Percentiles rank a stretch among this genome's conserved stretches.
Evolutionary conservation across 345 rosid species (phyloP).

Genomic region (Gossypioides kirkii): DNA sequence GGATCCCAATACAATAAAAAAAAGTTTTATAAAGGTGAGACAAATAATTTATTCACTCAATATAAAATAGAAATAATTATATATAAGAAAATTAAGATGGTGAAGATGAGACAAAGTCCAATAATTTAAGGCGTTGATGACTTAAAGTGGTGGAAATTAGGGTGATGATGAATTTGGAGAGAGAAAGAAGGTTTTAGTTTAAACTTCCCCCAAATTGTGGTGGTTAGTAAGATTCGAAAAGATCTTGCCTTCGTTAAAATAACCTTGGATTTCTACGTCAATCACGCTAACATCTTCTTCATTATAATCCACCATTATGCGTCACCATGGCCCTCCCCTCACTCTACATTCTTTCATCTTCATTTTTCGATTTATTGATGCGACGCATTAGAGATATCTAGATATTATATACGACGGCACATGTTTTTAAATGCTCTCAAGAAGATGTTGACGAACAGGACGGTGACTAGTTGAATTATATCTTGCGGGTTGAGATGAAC

Average conservation of each 20-base stretch:
- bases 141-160: conserved; percentile 11
- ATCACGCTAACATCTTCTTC: conserved; percentile 56
- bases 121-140: conserved; percentile 5
- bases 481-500: too few relatives aligned
- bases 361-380: fast-evolving
- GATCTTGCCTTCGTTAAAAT: conserved; percentile 35
- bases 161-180: neutral
- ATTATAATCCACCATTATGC: conserved; percentile 19
- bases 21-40: too few relatives aligned
- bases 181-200: neutral
- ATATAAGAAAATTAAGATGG: neutral
- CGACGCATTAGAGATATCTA: too few relatives aligned
- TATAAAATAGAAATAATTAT: too few relatives aligned
- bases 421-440: too few relatives aligned
- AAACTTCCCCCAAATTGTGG: conserved; percentile 37
- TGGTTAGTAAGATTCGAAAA: conserved; percentile 64
- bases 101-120: neutral
- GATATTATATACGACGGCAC: too few relatives aligned
- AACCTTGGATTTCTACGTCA: conserved; percentile 50
- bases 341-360: neutral
- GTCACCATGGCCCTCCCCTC: conserved; percentile 18
- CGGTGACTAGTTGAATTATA: too few relatives aligned
- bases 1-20: too few relatives aligned
- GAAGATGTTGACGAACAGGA: too few relatives aligned
- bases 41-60: too few relatives aligned